phyloP scores from a whole-genome alignment of 148 eudicot species.

The Arctostaphylos glauca region DNA sequence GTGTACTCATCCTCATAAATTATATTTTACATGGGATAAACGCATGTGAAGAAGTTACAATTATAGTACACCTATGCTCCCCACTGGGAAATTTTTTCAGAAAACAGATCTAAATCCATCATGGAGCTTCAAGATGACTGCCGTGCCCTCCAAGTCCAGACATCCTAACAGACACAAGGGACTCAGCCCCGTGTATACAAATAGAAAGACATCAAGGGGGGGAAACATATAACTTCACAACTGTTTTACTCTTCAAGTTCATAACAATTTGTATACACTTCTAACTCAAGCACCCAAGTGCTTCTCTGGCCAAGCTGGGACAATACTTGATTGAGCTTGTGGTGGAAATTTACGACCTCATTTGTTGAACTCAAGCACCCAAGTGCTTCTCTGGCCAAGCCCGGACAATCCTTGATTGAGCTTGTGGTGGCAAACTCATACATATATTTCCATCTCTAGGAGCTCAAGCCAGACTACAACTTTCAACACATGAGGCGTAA shows the following conservation, averaged over 20 bases:
- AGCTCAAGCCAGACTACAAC: neutral
- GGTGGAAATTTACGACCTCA: too few relatives aligned
- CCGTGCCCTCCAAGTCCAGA: neutral
- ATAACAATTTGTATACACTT: neutral
- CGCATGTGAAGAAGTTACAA: neutral
- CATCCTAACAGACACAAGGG: neutral
- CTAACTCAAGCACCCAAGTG: neutral
- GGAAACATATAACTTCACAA: neutral
- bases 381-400: neutral
- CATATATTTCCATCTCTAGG: neutral
- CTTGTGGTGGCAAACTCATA: neutral
- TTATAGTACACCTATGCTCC: neutral
- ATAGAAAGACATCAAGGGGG: neutral
- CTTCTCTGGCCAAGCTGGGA: neutral
- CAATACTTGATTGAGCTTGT: neutral
- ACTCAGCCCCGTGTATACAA: neutral
- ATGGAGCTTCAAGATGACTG: neutral
- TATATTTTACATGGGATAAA: neutral
- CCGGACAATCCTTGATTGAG: neutral
- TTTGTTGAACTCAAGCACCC: neutral
- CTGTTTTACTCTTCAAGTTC: neutral
- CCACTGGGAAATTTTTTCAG: neutral
- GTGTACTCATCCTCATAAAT: neutral
- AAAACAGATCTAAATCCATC: neutral
- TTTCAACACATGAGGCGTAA: neutral